These are phyloP conservation scores for Aspergillus ellipticus DNA, from an alignment of 495 filamentous ascomycete genomes.

Conservation along the genomic window DNA sequence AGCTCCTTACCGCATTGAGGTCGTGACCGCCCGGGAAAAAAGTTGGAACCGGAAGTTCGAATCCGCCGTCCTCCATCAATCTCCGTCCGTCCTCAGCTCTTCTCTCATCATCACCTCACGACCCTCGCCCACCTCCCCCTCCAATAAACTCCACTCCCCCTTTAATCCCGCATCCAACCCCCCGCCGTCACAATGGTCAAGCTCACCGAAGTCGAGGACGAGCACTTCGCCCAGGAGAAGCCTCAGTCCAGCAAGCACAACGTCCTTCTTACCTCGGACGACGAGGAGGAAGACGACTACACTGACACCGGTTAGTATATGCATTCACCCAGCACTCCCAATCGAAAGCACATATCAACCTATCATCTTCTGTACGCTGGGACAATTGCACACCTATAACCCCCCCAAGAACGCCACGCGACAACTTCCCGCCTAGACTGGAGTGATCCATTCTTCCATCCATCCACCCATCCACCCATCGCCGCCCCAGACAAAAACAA, in stretches of 20 bases:
- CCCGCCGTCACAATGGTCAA: slow-evolving; percentile 76
- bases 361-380: not conserved
- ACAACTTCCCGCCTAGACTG: not conserved
- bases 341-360: not conserved
- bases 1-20: slow-evolving; percentile 42
- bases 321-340: not conserved
- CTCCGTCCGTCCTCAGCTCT: slow-evolving; percentile 15
- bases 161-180: not conserved
- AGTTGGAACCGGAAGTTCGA: slow-evolving; percentile 36
- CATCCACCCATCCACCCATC: not conserved
- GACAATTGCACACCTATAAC: not conserved
- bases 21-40: slow-evolving; percentile 38
- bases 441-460: slow-evolving; percentile 12
- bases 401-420: not conserved
- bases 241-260: slow-evolving; percentile 56
- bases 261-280: slow-evolving; percentile 56
- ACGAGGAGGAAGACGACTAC: slow-evolving; percentile 77
- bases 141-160: not conserved
- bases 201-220: slow-evolving; percentile 92
- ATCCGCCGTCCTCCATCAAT: slow-evolving; percentile 27
- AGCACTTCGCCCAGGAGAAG: slow-evolving; percentile 77
- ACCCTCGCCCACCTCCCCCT: not conserved
- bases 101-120: slow-evolving; percentile 14
- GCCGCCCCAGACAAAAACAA: not conserved
- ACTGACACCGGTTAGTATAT: slow-evolving; percentile 74